Evolutionary conservation across 306 rosid species (phyloP).

Genomic region (Vicia villosa): DNA sequence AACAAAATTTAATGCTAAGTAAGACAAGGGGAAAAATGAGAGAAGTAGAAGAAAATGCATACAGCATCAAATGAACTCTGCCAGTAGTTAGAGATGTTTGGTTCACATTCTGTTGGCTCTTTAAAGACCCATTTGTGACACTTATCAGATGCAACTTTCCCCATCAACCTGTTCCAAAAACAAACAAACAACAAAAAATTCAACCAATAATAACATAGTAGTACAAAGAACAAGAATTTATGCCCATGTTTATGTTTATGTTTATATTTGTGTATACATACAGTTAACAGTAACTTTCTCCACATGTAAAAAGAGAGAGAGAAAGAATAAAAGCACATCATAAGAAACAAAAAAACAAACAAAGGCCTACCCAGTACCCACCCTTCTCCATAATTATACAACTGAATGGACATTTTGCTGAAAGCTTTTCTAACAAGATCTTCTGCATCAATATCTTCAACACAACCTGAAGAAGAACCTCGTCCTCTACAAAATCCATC

Average conservation of each 20-base stretch:
- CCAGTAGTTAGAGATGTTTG: conserved; percentile 98
- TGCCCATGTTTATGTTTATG: background rate
- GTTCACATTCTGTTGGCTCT: conserved; percentile 97
- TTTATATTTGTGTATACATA: background rate
- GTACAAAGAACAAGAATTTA: background rate
- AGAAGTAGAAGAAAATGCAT: conserved; percentile 37
- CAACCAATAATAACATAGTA: conserved; percentile 40
- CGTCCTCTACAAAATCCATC: conserved; percentile 97
- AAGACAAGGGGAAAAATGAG: background rate
- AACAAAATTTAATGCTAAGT: background rate
- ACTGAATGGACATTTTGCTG: conserved; percentile 99
- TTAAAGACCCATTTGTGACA: conserved; percentile 99
- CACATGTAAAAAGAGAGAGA: conserved; percentile 15
- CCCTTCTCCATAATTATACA: conserved; percentile 99
- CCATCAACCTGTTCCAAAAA: conserved; percentile 80
- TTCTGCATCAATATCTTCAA: conserved; percentile 90
- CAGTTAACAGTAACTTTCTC: conserved; percentile 10
- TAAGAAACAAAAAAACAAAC: background rate
- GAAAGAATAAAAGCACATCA: conserved; percentile 22
- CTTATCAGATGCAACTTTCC: conserved; percentile 99
- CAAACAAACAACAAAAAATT: background rate
- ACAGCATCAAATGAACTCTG: conserved; percentile 99
- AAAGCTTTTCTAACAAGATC: conserved; percentile 92
- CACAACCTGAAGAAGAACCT: conserved; percentile 57
- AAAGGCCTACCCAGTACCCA: conserved; percentile 99